Percentiles rank a stretch among this genome's conserved stretches.
phyloP scores from a whole-genome alignment of 2,329 filamentous ascomycete species.

The Macrophomina tecta region DNA sequence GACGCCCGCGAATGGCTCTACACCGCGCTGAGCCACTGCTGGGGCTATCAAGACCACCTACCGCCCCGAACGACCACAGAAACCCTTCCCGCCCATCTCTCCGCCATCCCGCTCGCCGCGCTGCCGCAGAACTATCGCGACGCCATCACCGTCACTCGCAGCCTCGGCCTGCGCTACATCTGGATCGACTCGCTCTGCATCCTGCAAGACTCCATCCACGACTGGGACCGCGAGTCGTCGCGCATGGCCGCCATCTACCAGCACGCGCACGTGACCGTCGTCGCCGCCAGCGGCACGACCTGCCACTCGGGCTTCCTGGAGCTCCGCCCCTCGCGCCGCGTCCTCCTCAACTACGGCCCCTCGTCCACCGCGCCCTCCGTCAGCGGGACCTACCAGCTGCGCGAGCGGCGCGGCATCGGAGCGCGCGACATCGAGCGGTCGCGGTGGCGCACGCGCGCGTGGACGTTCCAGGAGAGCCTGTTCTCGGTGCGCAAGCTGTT shows the following conservation, averaged over 20 bases:
- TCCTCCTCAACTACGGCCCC: not conserved
- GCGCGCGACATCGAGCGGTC: not conserved
- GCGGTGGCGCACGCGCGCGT: not conserved
- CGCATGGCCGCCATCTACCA: constrained; percentile 9
- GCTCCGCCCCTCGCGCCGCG: too few relatives aligned
- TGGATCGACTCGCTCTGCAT: constrained; percentile 33
- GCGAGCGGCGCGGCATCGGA: too few relatives aligned
- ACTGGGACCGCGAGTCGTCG: constrained; percentile 15
- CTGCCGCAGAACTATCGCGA: constrained; percentile 26
- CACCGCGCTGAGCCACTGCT: constrained; percentile 32
- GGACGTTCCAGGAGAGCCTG: not conserved
- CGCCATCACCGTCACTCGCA: constrained; percentile 17
- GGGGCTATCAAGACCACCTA: constrained; percentile 21
- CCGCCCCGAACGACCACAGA: not conserved
- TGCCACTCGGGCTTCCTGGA: not conserved
- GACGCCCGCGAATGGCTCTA: not conserved
- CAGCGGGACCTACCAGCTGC: not conserved
- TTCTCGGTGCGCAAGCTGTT: not conserved
- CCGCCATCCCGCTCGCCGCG: not conserved
- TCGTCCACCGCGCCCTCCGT: too few relatives aligned
- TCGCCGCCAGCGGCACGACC: not conserved
- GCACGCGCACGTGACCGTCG: not conserved
- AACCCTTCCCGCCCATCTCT: not conserved
- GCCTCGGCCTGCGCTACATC: constrained; percentile 21
- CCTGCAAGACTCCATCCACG: constrained; percentile 23